Evolutionary conservation across 2,329 filamentous ascomycete species (phyloP).

Genomic region (Ilyonectria sp.): DNA sequence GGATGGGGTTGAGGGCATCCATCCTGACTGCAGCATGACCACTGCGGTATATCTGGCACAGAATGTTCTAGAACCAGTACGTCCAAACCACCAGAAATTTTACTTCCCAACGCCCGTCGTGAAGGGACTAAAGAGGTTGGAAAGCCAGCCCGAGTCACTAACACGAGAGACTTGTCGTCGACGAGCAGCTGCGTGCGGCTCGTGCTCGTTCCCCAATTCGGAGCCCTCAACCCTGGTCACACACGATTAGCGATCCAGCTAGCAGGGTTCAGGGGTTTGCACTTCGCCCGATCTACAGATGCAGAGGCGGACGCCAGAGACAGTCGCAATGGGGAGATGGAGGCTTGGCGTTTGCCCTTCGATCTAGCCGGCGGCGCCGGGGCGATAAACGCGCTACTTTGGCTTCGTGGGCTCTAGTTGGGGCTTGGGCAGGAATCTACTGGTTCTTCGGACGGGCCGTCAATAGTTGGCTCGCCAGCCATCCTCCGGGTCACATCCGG

Average conservation of each 20-base stretch:
- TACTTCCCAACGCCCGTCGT: background rate
- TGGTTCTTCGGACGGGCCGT: background rate
- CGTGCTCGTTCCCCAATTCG: conserved; percentile 43
- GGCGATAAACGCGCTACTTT: background rate
- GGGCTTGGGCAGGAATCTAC: background rate
- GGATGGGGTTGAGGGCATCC: background rate
- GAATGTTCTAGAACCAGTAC: background rate
- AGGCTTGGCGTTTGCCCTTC: conserved; percentile 33
- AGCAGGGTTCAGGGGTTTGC: conserved; percentile 47
- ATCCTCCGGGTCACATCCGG: background rate
- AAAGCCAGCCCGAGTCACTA: background rate
- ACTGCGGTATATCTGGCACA: background rate
- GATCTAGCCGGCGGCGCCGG: background rate
- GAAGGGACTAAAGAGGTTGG: background rate
- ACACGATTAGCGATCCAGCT: conserved; percentile 33
- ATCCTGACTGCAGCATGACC: background rate
- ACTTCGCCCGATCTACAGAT: conserved; percentile 36
- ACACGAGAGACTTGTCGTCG: conserved; percentile 22
- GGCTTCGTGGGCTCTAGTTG: background rate
- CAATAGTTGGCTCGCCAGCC: background rate
- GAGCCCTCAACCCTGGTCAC: conserved; percentile 34
- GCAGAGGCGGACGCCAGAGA: conserved; percentile 18
- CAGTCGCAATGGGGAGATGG: conserved; percentile 14
- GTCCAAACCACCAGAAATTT: background rate
- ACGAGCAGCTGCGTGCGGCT: conserved; percentile 32